These are phyloP conservation scores for Poronia punctata DNA, from an alignment of 495 filamentous ascomycete species.

Conservation along the genomic window DNA sequence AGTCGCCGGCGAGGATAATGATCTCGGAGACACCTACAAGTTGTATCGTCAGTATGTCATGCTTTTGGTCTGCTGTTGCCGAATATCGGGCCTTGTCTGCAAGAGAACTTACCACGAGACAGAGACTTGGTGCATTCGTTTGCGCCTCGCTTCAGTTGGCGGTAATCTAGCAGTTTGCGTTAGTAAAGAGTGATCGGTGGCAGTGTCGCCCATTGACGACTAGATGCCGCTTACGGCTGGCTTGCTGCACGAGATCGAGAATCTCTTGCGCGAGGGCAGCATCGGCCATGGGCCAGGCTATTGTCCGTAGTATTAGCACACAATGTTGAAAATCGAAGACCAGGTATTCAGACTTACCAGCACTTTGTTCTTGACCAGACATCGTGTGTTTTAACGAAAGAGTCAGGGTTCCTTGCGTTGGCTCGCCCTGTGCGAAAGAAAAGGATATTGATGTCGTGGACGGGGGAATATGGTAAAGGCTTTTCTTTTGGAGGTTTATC, in stretches of 20 bases:
- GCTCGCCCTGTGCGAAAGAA: slow-evolving; percentile 43
- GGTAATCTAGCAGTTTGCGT: slow-evolving; percentile 47
- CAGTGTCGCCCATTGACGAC: not conserved
- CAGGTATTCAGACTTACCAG: slow-evolving; percentile 21
- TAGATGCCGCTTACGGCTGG: slow-evolving; percentile 36
- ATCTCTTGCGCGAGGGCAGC: slow-evolving; percentile 68
- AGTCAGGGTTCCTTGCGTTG: slow-evolving; percentile 56
- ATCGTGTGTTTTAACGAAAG: slow-evolving; percentile 24
- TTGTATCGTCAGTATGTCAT: slow-evolving; percentile 26
- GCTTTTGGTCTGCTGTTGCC: no score
- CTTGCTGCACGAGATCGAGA: slow-evolving; percentile 83
- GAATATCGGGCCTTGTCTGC: no score
- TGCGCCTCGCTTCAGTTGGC: slow-evolving; percentile 83
- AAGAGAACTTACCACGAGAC: slow-evolving; percentile 7
- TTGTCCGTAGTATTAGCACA: not conserved
- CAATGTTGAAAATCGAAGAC: not conserved
- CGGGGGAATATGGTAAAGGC: no score
- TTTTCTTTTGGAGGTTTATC: no score
- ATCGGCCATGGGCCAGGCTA: slow-evolving; percentile 92
- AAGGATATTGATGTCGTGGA: slow-evolving; percentile 6
- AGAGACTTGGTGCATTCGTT: slow-evolving; percentile 41
- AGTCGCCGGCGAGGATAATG: slow-evolving; percentile 83
- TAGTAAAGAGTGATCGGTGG: no score
- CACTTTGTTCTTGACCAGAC: slow-evolving; percentile 47
- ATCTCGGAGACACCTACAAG: slow-evolving; percentile 69